These are phyloP conservation scores for Penicillium fuscoglaucum DNA, from an alignment of 2,329 filamentous ascomycete genomes.

Conservation along the genomic window DNA sequence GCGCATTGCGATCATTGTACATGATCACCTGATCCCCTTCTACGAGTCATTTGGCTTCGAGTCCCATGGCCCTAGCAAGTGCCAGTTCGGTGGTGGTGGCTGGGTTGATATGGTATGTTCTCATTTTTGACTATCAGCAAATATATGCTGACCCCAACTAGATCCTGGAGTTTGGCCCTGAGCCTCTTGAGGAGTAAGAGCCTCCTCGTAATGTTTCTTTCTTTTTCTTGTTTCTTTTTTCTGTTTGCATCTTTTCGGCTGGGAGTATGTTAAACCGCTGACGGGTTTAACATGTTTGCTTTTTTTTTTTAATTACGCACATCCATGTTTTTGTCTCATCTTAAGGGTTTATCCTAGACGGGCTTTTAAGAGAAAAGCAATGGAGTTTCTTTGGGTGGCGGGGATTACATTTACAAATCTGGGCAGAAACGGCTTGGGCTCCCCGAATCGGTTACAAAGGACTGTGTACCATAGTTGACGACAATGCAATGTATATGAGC, in stretches of 20 bases:
- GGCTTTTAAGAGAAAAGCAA: conserved; percentile 33
- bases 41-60: conserved; percentile 76
- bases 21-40: conserved; percentile 70
- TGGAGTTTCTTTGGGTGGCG: conserved; percentile 35
- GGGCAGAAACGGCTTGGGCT: conserved; percentile 16
- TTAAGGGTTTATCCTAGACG: conserved; percentile 20
- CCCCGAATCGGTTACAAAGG: conserved; percentile 12
- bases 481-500: conserved; percentile 24
- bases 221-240: not conserved
- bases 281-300: conserved; percentile 15
- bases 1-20: conserved; percentile 72
- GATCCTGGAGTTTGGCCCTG: conserved; percentile 33
- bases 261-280: conserved; percentile 18
- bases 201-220: not conserved
- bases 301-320: conserved; percentile 14
- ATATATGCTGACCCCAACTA: conserved; percentile 19
- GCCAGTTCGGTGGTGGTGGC: conserved; percentile 72
- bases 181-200: conserved; percentile 17
- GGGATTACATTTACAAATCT: conserved; percentile 19
- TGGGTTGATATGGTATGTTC: conserved; percentile 76
- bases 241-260: conserved; percentile 24
- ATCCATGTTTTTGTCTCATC: conserved; percentile 22
- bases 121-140: not conserved
- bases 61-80: conserved; percentile 66
- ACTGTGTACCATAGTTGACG: conserved; percentile 27